Evolutionary conservation across 116 monocot species (phyloP).

Genomic region (Papilionanthe hybrid): DNA sequence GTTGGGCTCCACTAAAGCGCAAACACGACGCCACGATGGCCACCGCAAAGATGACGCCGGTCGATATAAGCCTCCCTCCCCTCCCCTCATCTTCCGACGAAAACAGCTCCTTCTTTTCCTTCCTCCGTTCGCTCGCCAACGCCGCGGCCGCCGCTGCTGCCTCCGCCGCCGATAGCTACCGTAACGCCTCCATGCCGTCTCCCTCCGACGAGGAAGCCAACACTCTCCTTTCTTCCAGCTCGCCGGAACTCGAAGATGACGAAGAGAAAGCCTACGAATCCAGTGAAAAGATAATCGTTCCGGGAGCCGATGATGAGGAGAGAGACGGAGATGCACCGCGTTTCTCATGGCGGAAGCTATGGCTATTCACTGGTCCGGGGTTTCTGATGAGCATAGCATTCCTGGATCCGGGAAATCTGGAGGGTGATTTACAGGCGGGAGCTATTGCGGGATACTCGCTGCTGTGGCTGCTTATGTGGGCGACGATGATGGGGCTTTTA

Average conservation of each 20-base stretch:
- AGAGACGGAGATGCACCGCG: conserved; percentile 16
- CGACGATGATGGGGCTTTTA: conserved; percentile 83
- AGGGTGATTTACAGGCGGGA: conserved; percentile 90
- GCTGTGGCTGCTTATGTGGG: conserved; percentile 84
- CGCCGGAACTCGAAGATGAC: conserved; percentile 12
- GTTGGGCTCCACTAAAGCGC: not conserved
- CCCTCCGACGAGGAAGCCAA: conserved; percentile 5
- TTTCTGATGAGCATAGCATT: conserved; percentile 97
- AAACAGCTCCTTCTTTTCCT: not conserved
- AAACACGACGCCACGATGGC: not conserved
- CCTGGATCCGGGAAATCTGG: conserved; percentile 87
- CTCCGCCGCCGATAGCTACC: not conserved
- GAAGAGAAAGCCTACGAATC: conserved; percentile 58
- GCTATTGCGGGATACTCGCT: conserved; percentile 84
- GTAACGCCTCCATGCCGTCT: not conserved
- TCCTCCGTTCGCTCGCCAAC: not conserved
- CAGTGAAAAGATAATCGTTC: conserved; percentile 54
- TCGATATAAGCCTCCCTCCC: conserved; percentile 7
- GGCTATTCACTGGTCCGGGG: conserved; percentile 89
- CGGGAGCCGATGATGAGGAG: conserved; percentile 17
- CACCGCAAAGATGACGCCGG: not conserved
- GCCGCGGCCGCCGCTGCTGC: not conserved
- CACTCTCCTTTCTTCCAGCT: conserved; percentile 7
- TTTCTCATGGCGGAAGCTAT: conserved; percentile 88
- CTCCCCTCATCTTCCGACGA: not conserved